Base-by-base conservation (phyloP, 2,329 filamentous ascomycete genomes). In the Penicillium sp. region DNA sequence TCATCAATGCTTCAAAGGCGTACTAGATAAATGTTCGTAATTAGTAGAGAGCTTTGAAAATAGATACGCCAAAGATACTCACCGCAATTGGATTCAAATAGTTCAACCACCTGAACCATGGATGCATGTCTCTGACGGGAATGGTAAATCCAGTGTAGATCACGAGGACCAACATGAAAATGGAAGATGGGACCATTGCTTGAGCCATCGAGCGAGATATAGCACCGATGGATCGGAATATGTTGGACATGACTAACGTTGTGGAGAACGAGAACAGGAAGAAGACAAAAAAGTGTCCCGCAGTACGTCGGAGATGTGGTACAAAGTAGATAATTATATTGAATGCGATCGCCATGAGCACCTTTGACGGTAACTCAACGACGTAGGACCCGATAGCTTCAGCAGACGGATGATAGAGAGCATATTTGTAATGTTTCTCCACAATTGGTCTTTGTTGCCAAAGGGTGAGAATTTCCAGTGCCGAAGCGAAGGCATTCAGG, bases 361-460 rank as follows among this genome's bases (percentile, higher is more conserved):
- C 73, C 72, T 93, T 96, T 71, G 90, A 89, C 0, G 92, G 92
- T 72, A 96, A 73, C 63, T 97, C 92, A 56, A 86, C 88, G 34
- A 97, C 75, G 86, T 96, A 93, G 6, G 90, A 94, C 0, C 89
- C 86, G 56, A 91, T 82, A 13, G 91, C 90, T 79, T 97, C 91
- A n/a, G 91, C 89, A 2, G 89, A 92, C 0, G 92, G 91, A 67
- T 96, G 92, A 67, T 96, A 96, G 5, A 96, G 80, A 9, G 91
- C 91, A 69, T 96, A 96, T 55, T 88, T 86, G 56, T 81, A 78
- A 65, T 97, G 92, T 70, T 96, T 96, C 70, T 96, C 91, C 56
- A 97, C 90, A 63, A 96, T 96, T 1, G 90, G 89, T 21, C 92
- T 87, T 82, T 96, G 92, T 9, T 90, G 84, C 72, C 93, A 97